Evolutionary conservation across 2,329 filamentous ascomycete genomes (phyloP), one percentile per base, ranked within the genome.

Genomic region (Tolypocladium pustulatum): DNA sequence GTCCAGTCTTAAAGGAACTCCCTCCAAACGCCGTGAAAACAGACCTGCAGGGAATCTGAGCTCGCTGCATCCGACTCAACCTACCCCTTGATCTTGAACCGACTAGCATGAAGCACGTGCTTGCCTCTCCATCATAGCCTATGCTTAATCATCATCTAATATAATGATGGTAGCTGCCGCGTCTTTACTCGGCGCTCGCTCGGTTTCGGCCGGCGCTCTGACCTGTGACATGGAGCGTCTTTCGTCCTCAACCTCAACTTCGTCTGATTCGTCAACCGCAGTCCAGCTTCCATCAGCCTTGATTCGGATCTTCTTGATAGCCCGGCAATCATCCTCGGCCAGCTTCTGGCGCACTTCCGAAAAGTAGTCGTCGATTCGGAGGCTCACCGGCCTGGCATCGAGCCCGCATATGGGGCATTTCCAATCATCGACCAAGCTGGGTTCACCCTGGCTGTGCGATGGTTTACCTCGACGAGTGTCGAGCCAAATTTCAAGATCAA

Each of bases 401-500:
- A 75, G 76, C 32, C 79, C 78, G 71, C 93, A 97, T 36, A 96
- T 84, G 0, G 94, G 94, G 66, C 94, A 99, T 62, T 82, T 87
- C 91, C 92, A 97, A 57, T 83, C 82, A 66, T 94, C 90, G 0
- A 82, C 76, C 58, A 81, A 73, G 1, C 78, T 79, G 10, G 82
- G 83, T 63, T 86, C 79, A 12, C 54, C 59, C 9, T 38, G 61
- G 40, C 63, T 63, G n/a, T 58, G 58, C 9, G 62, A 40, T 6
- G 72, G 69, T 61, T 79, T 80, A 17, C 74, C 72, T 6, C 78
- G 76, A 49, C 90, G 84, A 6, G 87, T 90, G 17, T 78, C 72
- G 10, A 99, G 80, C 76, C 90, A 97, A 0, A 83, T 92, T 25
- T 88, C 81, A 9, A 97, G 83, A 69, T 97, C 93, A 68, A 97